A percentile compares a stretch with the other conserved stretches of the same genome.
These are phyloP conservation scores for Heliamphora exappendiculata DNA, from an alignment of 148 eudicot species.

Conservation along the genomic window DNA sequence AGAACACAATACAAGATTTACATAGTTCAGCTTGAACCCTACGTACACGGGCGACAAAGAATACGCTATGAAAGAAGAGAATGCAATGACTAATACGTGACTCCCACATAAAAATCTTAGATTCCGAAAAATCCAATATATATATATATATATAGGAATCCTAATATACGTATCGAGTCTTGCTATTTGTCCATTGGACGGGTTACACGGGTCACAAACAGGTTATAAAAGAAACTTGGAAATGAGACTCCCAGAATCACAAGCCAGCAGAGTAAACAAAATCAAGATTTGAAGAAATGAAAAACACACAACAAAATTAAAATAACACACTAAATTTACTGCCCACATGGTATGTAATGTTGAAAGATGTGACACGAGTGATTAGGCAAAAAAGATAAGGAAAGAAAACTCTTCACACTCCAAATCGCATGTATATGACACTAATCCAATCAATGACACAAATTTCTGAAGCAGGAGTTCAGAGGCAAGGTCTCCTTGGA, in stretches of 20 bases:
- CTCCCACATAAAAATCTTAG: too few relatives aligned
- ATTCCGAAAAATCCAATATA: too few relatives aligned
- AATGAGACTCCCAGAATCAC: slow-evolving; percentile 2
- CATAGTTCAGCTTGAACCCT: too few relatives aligned
- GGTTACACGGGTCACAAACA: too few relatives aligned
- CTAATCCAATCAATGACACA: background rate
- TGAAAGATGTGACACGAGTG: background rate
- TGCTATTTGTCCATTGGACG: too few relatives aligned
- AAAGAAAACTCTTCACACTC: slow-evolving; percentile 3
- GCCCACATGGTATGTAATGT: background rate
- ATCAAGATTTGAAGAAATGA: background rate
- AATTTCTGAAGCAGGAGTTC: background rate
- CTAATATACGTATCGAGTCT: too few relatives aligned
- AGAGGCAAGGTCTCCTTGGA: background rate
- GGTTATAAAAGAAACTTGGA: too few relatives aligned
- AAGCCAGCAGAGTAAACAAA: background rate
- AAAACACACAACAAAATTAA: background rate
- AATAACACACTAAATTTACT: background rate
- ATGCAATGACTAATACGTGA: too few relatives aligned
- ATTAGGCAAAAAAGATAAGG: background rate
- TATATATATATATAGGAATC: too few relatives aligned
- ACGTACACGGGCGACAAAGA: too few relatives aligned
- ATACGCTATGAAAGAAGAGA: too few relatives aligned
- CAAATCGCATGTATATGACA: background rate
- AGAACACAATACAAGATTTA: background rate